Base-by-base conservation (phyloP, 1,139 yeast genomes). In the Pichia sorboxylosa region DNA sequence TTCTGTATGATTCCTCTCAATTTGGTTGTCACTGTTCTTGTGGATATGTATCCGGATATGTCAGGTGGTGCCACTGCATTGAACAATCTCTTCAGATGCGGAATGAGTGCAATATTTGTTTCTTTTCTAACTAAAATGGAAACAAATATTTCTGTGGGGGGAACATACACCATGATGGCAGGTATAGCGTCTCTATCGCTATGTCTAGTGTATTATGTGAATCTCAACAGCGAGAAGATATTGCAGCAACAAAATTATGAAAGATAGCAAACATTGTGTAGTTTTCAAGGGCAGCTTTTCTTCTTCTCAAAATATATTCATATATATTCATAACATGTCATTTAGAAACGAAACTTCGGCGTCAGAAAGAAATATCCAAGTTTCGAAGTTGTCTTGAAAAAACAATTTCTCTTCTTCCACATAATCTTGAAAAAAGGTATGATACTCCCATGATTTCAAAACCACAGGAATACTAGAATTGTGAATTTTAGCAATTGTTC, bases 21-120 rank as follows among this genome's bases (percentile, higher is more conserved):
- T 26, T 57, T 66, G 31, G 59, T 70, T 1, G 61, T 69, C 3
- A 73, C 83, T 0, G 51, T 77, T 20, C 49, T 77, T 35, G 74
- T 77, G 7, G 85, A 78, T 44, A 44, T 76, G 35, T 71, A 65
- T 39, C 84, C 84, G 0, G 52, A 57, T 4, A 66, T 65, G 27
- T 60, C 79, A 0, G 77, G 83, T 0, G 68, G 79, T 8, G 72
- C 81, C 1, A 60, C 76, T 3, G 72, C 81, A 4, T 60, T 74
- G 30, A 64, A 69, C 37, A 78, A 78, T 42, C 57, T 78, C 22
- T 61, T 73, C 7, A 56, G 85, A 41, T 77, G 90, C 44, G 56
- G 70, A 17, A 46, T 64, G 35, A 68, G 75, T 38, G 83, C 87
- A 1, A 61, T 69, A 1, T 74, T 77, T 32, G 61, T 77, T 38